Conservation (phyloP, 2,329 filamentous ascomycete genomes). For the Calonectria pseudoturangicola region DNA sequence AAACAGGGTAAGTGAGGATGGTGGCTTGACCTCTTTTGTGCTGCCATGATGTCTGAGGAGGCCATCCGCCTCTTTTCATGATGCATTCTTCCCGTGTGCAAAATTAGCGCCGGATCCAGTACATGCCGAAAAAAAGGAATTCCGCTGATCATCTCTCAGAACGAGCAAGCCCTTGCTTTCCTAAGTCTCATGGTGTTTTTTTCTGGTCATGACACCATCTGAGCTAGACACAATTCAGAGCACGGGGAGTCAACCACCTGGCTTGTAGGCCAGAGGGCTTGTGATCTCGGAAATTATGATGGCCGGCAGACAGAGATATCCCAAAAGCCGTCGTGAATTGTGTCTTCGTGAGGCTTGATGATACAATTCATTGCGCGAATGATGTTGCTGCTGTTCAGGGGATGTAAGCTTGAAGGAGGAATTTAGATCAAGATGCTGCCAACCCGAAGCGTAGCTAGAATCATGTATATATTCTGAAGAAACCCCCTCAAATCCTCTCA, state of each 20-base stretch:
- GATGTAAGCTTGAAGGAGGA: background rate
- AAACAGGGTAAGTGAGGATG: conserved; percentile 29
- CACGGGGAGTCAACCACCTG: conserved; percentile 26
- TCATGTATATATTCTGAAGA: conserved; percentile 44
- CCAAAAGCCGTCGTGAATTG: conserved; percentile 33
- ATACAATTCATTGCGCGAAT: conserved; percentile 40
- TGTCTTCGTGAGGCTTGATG: conserved; percentile 50
- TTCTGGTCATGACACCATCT: conserved; percentile 43
- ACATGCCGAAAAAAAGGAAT: background rate
- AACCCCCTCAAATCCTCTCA: conserved; percentile 52
- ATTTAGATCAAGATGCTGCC: background rate
- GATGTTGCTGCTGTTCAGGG: background rate
- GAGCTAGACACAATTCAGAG: conserved; percentile 42
- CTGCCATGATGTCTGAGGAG: conserved; percentile 5
- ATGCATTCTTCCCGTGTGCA: conserved; percentile 23
- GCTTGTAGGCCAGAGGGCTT: background rate
- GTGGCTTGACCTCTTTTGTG: conserved; percentile 6
- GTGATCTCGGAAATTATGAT: conserved; percentile 46
- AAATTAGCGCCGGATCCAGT: conserved; percentile 7
- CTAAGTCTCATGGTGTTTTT: background rate
- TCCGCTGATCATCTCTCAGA: conserved; percentile 39
- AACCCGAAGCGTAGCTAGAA: background rate
- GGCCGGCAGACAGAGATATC: conserved; percentile 1
- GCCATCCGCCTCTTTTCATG: background rate
- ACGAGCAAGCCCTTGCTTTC: conserved; percentile 15